phyloP scores from a whole-genome alignment of 2,329 filamentous ascomycete genomes.

The Diaporthe vaccinii region DNA sequence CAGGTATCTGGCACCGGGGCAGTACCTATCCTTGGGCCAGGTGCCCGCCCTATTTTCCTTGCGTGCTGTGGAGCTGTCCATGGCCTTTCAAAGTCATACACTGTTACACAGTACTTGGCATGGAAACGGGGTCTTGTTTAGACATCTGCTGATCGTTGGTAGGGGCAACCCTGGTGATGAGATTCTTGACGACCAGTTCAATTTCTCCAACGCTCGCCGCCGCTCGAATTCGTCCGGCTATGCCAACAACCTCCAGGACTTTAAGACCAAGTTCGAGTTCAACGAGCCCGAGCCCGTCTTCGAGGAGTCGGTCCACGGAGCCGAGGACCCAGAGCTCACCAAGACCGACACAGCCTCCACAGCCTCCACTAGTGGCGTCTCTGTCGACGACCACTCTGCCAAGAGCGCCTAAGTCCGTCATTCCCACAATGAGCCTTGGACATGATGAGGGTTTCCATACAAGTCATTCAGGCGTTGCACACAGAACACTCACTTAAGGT shows the following conservation, averaged over 20 bases:
- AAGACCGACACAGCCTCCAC: conserved; percentile 62
- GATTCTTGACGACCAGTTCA: conserved; percentile 86
- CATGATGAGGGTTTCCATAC: conserved; percentile 42
- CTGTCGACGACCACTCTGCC: conserved; percentile 62
- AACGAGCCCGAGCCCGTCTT: conserved; percentile 92
- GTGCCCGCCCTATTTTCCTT: neutral
- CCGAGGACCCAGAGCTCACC: conserved; percentile 69
- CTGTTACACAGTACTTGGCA: neutral
- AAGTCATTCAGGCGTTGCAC: conserved; percentile 36
- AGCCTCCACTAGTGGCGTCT: conserved; percentile 70
- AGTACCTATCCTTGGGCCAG: neutral
- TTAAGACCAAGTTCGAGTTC: conserved; percentile 98
- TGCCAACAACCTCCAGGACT: conserved; percentile 77
- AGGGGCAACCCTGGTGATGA: conserved; percentile 91
- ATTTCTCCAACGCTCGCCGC: conserved; percentile 86
- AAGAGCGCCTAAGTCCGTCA: conserved; percentile 44
- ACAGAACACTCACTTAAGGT: conserved; percentile 37
- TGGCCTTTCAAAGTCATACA: neutral
- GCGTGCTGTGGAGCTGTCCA: neutral
- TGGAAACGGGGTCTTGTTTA: neutral
- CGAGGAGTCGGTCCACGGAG: conserved; percentile 86
- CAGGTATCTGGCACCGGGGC: conserved; percentile 1
- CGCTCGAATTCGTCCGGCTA: conserved; percentile 91
- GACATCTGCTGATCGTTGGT: conserved; percentile 37
- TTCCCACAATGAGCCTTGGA: conserved; percentile 24